A percentile compares a stretch with the other conserved stretches of the same genome.
These are phyloP conservation scores for Madurella fahalii DNA, from an alignment of 2,329 filamentous ascomycete species.

Conservation along the genomic window DNA sequence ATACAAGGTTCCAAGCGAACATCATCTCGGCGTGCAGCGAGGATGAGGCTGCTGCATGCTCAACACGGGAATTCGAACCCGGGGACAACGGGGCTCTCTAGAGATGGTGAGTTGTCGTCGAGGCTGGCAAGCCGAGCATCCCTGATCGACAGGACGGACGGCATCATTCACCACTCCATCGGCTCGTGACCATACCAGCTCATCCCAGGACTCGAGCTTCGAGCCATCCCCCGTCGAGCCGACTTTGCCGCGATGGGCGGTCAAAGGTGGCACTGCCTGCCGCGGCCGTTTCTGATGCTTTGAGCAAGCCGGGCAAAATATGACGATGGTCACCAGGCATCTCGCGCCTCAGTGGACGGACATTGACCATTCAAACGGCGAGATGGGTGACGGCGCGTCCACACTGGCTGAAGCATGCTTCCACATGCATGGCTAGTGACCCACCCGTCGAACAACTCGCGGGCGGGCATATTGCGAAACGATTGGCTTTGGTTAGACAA, in stretches of 20 bases:
- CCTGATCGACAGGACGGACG: not conserved
- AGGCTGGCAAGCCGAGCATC: not conserved
- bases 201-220: not conserved
- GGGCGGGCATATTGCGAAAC: not conserved
- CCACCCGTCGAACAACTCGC: slow-evolving; percentile 1
- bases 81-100: slow-evolving; percentile 4
- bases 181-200: not conserved
- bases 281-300: not conserved
- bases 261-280: not conserved
- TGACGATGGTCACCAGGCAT: not conserved
- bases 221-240: not conserved
- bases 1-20: slow-evolving; percentile 3
- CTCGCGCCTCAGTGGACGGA: not conserved
- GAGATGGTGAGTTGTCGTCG: slow-evolving; percentile 7
- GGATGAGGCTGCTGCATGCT: slow-evolving; percentile 17
- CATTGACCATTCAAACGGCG: slow-evolving; percentile 13
- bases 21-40: slow-evolving; percentile 3
- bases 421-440: slow-evolving; percentile 6
- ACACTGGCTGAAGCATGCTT: slow-evolving; percentile 14
- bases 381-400: not conserved
- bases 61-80: slow-evolving; percentile 2
- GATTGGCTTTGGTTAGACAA: slow-evolving; percentile 1
- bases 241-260: not conserved
- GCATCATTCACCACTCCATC: not conserved
- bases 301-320: not conserved